Evolutionary conservation across 2,329 filamentous ascomycete species (phyloP).

Genomic region (Aureobasidium uvarum): DNA sequence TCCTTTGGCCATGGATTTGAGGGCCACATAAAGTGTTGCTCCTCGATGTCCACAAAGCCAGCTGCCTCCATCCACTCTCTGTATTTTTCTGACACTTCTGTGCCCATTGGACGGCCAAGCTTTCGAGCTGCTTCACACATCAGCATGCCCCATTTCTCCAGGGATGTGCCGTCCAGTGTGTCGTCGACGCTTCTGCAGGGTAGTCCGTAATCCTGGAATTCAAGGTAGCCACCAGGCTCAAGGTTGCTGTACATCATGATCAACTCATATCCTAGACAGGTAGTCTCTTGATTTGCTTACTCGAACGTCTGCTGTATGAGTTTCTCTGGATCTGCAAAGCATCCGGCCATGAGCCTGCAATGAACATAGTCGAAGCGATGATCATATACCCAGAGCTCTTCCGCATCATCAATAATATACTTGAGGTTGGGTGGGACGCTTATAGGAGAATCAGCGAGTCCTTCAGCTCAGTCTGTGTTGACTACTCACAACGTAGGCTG

Average conservation of each 20-base stretch:
- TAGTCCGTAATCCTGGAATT: conserved; percentile 51
- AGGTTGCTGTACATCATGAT: conserved; percentile 40
- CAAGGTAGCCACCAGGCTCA: conserved; percentile 52
- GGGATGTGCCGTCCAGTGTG: conserved; percentile 38
- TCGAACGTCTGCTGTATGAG: conserved; percentile 52
- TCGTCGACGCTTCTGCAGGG: conserved; percentile 42
- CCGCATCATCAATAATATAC: conserved; percentile 63
- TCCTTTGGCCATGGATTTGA: conserved; percentile 50
- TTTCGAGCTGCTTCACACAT: conserved; percentile 42
- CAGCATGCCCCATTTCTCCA: conserved; percentile 39
- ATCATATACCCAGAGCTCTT: conserved; percentile 58
- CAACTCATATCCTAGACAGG: conserved; percentile 3
- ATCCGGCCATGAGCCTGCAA: conserved; percentile 51
- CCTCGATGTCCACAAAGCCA: conserved; percentile 47
- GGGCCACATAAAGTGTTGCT: conserved; percentile 45
- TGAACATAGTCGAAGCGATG: conserved; percentile 58
- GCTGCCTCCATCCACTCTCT: conserved; percentile 42
- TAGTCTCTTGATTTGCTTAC: conserved; percentile 32
- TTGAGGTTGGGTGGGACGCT: conserved; percentile 60
- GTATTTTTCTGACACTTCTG: conserved; percentile 42
- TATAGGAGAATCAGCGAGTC: background rate
- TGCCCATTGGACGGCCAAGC: conserved; percentile 45
- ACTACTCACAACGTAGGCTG: conserved; percentile 46
- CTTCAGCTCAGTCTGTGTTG: no score
- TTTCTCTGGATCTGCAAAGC: conserved; percentile 54